These are phyloP conservation scores for Articulospora tetracladia DNA, from an alignment of 495 filamentous ascomycete species.

Conservation along the genomic window DNA sequence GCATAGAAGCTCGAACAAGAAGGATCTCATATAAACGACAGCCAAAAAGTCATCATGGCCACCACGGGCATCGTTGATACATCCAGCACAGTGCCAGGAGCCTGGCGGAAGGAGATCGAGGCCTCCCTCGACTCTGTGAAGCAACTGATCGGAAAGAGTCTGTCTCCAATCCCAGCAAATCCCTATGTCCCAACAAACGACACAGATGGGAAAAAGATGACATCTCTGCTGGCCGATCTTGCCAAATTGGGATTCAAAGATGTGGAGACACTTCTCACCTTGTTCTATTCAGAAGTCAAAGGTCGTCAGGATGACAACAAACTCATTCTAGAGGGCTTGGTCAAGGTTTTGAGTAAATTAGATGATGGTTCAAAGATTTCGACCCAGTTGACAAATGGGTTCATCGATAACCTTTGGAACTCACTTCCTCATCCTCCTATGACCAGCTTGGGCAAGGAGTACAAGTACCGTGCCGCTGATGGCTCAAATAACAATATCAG, in stretches of 20 bases:
- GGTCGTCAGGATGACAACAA: slow-evolving; percentile 34
- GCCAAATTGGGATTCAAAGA: slow-evolving; percentile 20
- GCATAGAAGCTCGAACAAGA: background rate
- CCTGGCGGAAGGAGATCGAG: slow-evolving; percentile 18
- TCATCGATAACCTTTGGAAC: slow-evolving; percentile 70
- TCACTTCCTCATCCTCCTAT: slow-evolving; percentile 52
- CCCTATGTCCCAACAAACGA: slow-evolving; percentile 26
- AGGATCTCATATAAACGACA: background rate
- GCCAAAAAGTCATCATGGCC: background rate
- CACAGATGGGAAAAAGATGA: slow-evolving; percentile 7
- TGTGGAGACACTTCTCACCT: slow-evolving; percentile 29
- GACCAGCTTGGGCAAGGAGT: slow-evolving; percentile 40
- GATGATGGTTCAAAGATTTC: slow-evolving; percentile 27
- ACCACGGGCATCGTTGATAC: slow-evolving; percentile 8
- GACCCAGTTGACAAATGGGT: slow-evolving; percentile 56
- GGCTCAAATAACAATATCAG: slow-evolving; percentile 64
- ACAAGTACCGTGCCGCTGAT: slow-evolving; percentile 63
- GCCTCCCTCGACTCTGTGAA: slow-evolving; percentile 8
- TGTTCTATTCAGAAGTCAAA: slow-evolving; percentile 29
- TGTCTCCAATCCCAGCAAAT: slow-evolving; percentile 18
- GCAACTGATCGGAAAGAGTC: slow-evolving; percentile 18
- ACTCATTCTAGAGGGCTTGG: slow-evolving; percentile 34
- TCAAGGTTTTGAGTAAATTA: slow-evolving; percentile 33
- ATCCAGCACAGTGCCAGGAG: slow-evolving; percentile 5
- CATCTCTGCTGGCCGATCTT: slow-evolving; percentile 16